Percentiles rank a stretch among this genome's conserved stretches.
Conservation (phyloP, 2,329 filamentous ascomycete species). For the Diaporthe citrichinensis region DNA sequence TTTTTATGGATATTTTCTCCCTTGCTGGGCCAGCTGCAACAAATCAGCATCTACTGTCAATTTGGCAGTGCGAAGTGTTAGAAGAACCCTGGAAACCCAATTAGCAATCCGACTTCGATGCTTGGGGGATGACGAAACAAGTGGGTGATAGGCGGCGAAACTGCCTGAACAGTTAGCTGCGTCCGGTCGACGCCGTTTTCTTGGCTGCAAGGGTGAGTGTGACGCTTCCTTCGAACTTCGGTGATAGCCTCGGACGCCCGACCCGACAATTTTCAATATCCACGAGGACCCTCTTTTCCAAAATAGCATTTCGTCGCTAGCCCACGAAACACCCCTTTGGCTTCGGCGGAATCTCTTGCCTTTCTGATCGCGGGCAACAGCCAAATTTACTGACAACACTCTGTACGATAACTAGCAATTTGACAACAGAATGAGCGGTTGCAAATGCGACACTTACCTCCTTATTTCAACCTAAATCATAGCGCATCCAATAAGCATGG, state of each 20-base stretch:
- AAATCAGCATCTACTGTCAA: too few species aligned
- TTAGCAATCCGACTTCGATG: too few species aligned
- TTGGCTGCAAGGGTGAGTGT: conserved; percentile 12
- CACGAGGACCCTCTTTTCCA: conserved; percentile 21
- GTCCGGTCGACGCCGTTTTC: not conserved
- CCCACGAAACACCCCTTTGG: too few species aligned
- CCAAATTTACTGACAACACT: not conserved
- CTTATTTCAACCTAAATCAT: not conserved
- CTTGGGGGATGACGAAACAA: not conserved
- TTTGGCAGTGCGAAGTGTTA: too few species aligned
- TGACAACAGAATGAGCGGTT: too few species aligned
- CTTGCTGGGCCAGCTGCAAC: too few species aligned
- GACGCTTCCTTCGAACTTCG: not conserved
- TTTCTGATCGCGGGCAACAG: too few species aligned
- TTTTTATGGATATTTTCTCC: too few species aligned
- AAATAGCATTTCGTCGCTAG: not conserved
- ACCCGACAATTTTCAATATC: conserved; percentile 11
- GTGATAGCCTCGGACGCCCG: conserved; percentile 27
- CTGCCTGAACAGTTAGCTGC: not conserved
- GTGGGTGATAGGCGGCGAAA: not conserved
- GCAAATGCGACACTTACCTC: not conserved
- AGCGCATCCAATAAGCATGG: too few species aligned
- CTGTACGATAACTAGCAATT: not conserved
- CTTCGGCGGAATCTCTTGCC: not conserved
- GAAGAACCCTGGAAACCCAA: too few species aligned